Evolutionary conservation across 345 rosid species (phyloP), one percentile per base, ranked within the genome.

Genomic region (Eutrema heterophyllum): DNA sequence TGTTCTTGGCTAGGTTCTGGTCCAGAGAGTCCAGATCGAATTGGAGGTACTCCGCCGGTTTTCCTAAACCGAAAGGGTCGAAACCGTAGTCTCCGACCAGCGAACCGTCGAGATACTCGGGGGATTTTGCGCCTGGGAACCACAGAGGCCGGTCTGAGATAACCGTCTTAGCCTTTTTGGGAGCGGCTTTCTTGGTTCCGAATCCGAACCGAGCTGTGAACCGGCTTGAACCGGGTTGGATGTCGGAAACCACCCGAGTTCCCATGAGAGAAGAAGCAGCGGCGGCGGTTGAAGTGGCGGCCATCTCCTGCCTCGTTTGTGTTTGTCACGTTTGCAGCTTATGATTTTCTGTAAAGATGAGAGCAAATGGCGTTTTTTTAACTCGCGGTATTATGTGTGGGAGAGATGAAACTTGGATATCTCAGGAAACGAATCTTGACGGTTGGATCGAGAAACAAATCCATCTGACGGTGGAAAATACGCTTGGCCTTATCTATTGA

Each of bases 1-100:
- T 48, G 51, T 93, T 93, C 88, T 89, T 93, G 14, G 97, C 90
- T 76, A 93, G 58, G 78, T 91, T 93, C 86, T 93, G 96, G 85
- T 89, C 97, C 75, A 91, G 71, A 2, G 92, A 88, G 76, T 93
- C 96, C 1, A 81, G 52, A 38, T 87, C 98, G 69, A 73, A 93
- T 68, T 93, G 97, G 76, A 93, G 79, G 74, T 93, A 93, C 81
- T 93, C 94, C 0, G 86, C 92, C 16, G 94, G 98, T 79, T 89
- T 93, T 13, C 79, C 90, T 5, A 91, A 50, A 56, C 96, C 96
- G 14, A 91, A 83, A 5, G 98, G 98, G 72, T 93, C 97, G 24
- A 93, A 93, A 13, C 98, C 97, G 10, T 88, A 81, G 81, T 91
- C 97, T 27, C 97, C 94, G 0, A 86, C 83, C 85, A 93, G 73